Percentiles rank a stretch among this genome's conserved stretches.
phyloP scores from a whole-genome alignment of 1,284 basidiomycete genomes.

The Chalciporus piperatoides region DNA sequence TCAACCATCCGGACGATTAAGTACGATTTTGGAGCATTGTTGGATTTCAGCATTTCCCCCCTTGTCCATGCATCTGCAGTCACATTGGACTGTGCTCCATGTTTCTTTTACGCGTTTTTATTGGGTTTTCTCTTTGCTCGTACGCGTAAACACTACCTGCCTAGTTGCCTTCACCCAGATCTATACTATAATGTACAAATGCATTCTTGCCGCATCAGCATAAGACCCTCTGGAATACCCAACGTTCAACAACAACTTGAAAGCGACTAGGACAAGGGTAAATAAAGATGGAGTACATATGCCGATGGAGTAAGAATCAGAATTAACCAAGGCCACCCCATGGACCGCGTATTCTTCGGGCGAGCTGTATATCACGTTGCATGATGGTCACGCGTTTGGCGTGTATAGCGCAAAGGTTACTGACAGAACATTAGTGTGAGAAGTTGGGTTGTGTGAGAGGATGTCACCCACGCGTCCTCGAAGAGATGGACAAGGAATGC shows the following conservation, averaged over 20 bases:
- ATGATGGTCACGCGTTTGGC: conserved; percentile 99
- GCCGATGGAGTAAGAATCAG: not conserved
- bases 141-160: conserved; percentile 12
- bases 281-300: not conserved
- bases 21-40: conserved; percentile 16
- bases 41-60: conserved; percentile 6
- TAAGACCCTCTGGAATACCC: not conserved
- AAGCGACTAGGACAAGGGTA: not conserved
- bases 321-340: conserved; percentile 56
- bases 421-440: conserved; percentile 29
- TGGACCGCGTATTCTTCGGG: conserved; percentile 87
- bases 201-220: conserved; percentile 18
- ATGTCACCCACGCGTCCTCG: conserved; percentile 83
- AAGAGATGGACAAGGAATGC: conserved; percentile 93
- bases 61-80: conserved; percentile 13
- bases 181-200: conserved; percentile 28
- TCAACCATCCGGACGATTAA: conserved; percentile 21
- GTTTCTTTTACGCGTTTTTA: conserved; percentile 13
- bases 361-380: conserved; percentile 96
- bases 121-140: conserved; percentile 7
- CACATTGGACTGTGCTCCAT: conserved; percentile 17
- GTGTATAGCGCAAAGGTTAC: conserved; percentile 95
- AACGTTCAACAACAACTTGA: not conserved
- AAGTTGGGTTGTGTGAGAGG: not conserved
- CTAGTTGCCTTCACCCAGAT: conserved; percentile 13